phyloP scores from a whole-genome alignment of 2,329 filamentous ascomycete genomes.

The Sporothrix globosa region DNA sequence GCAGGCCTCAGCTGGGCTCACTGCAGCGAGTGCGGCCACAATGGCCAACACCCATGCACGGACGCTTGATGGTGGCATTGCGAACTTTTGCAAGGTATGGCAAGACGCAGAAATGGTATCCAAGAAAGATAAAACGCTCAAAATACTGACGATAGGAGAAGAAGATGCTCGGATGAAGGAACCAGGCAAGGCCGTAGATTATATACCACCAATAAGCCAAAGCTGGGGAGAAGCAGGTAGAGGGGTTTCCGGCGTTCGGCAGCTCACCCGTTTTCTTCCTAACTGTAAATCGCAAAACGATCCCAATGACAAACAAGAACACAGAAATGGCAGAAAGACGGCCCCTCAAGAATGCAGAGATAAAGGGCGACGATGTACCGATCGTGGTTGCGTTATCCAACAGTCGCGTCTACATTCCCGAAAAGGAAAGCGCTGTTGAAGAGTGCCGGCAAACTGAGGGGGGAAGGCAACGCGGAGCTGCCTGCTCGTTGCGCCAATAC shows the following conservation, averaged over 20 bases:
- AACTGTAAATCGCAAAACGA: constrained; percentile 5
- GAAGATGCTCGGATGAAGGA: not conserved
- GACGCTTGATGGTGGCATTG: constrained; percentile 26
- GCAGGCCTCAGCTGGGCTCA: constrained; percentile 29
- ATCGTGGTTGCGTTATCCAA: constrained; percentile 4
- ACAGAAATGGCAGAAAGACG: not conserved
- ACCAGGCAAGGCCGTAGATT: not conserved
- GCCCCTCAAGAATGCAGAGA: constrained; percentile 18
- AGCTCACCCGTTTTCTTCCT: not conserved
- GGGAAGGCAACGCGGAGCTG: not conserved
- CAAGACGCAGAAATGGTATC: not conserved
- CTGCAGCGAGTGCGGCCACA: constrained; percentile 30
- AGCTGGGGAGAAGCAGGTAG: not conserved
- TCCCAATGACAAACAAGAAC: constrained; percentile 7
- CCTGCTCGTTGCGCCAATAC: constrained; percentile 3
- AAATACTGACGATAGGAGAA: not conserved
- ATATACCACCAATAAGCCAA: not conserved
- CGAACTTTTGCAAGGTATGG: not conserved
- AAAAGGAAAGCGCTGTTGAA: constrained; percentile 28
- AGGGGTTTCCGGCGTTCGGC: constrained; percentile 17
- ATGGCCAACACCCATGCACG: constrained; percentile 31
- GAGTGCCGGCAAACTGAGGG: constrained; percentile 16
- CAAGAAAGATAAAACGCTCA: not conserved
- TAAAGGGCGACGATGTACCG: constrained; percentile 16
- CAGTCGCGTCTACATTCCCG: constrained; percentile 33